phyloP scores from a whole-genome alignment of 768 basidiomycete species.

The Serendipita indica region DNA sequence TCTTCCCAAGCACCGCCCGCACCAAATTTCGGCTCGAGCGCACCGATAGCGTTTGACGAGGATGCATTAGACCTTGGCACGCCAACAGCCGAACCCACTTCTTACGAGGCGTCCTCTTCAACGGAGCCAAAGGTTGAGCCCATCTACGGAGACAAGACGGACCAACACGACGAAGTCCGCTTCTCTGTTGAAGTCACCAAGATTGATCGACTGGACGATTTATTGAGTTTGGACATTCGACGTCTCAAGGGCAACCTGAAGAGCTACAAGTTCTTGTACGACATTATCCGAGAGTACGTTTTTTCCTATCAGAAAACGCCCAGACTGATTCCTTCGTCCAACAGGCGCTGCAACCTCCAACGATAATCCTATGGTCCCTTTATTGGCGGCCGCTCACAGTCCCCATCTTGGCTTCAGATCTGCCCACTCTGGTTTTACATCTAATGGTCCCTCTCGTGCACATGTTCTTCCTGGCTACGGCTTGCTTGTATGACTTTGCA shows the following conservation, averaged over 20 bases:
- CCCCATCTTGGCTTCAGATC: background rate
- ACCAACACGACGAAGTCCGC: slow-evolving; percentile 89
- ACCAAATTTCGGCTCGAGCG: slow-evolving; percentile 12
- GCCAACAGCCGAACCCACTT: slow-evolving; percentile 13
- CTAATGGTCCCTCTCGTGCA: no score
- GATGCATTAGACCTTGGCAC: slow-evolving; percentile 12
- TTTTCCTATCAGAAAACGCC: background rate
- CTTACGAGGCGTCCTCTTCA: slow-evolving; percentile 6
- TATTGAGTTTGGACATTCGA: slow-evolving; percentile 84
- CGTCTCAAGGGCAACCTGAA: slow-evolving; percentile 82
- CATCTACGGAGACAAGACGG: slow-evolving; percentile 65
- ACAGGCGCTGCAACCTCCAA: slow-evolving; percentile 13
- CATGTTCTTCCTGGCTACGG: no score
- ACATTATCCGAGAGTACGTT: slow-evolving; percentile 71
- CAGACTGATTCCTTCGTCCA: background rate
- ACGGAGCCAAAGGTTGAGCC: slow-evolving; percentile 26
- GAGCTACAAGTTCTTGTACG: slow-evolving; percentile 87
- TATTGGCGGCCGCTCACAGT: background rate
- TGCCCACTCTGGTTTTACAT: no score
- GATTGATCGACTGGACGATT: slow-evolving; percentile 76
- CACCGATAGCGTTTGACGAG: slow-evolving; percentile 1
- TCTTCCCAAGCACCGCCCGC: slow-evolving; percentile 55
- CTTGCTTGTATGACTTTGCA: no score
- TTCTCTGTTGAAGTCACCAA: slow-evolving; percentile 91
- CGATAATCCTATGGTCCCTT: slow-evolving; percentile 3